Base-by-base conservation (phyloP, 495 filamentous ascomycete genomes). In the Mytilinidion resinicola region DNA sequence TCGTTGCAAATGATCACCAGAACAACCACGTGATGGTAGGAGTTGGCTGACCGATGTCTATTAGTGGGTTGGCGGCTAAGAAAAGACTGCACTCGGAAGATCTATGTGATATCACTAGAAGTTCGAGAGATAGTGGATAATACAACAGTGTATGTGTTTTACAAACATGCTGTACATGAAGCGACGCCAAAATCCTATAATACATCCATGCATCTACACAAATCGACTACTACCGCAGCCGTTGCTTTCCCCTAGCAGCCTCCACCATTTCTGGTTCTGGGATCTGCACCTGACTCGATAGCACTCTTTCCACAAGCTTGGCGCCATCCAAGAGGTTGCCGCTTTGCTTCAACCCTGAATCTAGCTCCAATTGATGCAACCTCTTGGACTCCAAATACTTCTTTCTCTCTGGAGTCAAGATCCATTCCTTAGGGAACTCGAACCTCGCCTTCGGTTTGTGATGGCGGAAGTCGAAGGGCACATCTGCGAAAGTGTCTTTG, bases 381-480 rank as follows among this genome's bases (percentile, higher is more conserved):
- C 88, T 80, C 38, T 76, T 73, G 37, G 76, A 81, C 41, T 80
- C 79, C 47, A 96, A 71, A 67, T 85, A 77, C 64, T 75, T 69
- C 69, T 76, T 82, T 60, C 89, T 80, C 72, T 84, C 78, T 55
- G 81, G 75, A 5, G 83, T 90, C 81, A 96, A 74, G 41, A 76
- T 78, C 93, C 93, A 98, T 53, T 82, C 78, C 57, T 82, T 77
- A 1, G 93, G 93, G 75, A 96, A 97, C 55, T 74, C 79, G 34
- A 77, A 78, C 63, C 81, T 80, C 42, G 57, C 52, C 74, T 88
- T 91, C 52, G 79, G 78, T 65, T 81, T 85, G 73, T 95, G 85
- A 69, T 97, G 92, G 64, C 93, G 81, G 36, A 88, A 87, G 69
- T 98, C 92, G 11, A 97, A 78, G 10, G 95, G 92, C 17, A 99